Evolutionary conservation across 768 basidiomycete genomes (phyloP).

Genomic region (Boletus edulis): DNA sequence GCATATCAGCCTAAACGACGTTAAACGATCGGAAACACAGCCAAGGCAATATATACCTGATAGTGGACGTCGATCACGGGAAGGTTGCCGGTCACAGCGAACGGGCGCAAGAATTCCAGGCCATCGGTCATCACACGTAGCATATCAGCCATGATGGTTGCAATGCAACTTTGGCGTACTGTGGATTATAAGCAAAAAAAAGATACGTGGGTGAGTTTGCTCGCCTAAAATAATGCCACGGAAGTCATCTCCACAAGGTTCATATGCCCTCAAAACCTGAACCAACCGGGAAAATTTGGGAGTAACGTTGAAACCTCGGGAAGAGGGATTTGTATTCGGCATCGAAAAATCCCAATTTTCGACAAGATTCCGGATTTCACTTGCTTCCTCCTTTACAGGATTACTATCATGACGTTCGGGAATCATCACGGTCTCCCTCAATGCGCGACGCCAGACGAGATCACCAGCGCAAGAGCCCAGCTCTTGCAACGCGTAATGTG

Average conservation of each 20-base stretch:
- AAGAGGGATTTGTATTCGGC: conserved; percentile 58
- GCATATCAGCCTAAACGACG: conserved; percentile 42
- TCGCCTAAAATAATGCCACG: conserved; percentile 69
- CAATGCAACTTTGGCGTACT: conserved; percentile 57
- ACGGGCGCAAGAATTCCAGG: conserved; percentile 54
- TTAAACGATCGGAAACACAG: conserved; percentile 3
- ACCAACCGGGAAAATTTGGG: conserved; percentile 64
- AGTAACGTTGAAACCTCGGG: conserved; percentile 62
- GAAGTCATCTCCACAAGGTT: conserved; percentile 53
- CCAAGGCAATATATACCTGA: conserved; percentile 27
- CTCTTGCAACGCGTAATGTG: conserved; percentile 46
- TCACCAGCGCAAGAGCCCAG: conserved; percentile 70
- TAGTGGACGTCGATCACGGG: conserved; percentile 31
- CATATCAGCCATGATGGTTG: conserved; percentile 57
- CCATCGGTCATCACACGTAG: conserved; percentile 52
- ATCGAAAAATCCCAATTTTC: conserved; percentile 63
- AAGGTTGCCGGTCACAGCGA: conserved; percentile 42
- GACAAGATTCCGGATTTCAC: conserved; percentile 38
- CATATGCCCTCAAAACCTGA: conserved; percentile 55
- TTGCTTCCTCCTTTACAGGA: conserved; percentile 19
- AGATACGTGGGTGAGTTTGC: conserved; percentile 33
- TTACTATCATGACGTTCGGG: conserved; percentile 38
- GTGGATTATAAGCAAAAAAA: conserved; percentile 7
- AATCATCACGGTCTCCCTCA: conserved; percentile 36
- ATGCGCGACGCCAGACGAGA: conserved; percentile 60